Evolutionary conservation across 495 filamentous ascomycete species (phyloP), one percentile per base, ranked within the genome.

Genomic region (Pyrenula aspistea): DNA sequence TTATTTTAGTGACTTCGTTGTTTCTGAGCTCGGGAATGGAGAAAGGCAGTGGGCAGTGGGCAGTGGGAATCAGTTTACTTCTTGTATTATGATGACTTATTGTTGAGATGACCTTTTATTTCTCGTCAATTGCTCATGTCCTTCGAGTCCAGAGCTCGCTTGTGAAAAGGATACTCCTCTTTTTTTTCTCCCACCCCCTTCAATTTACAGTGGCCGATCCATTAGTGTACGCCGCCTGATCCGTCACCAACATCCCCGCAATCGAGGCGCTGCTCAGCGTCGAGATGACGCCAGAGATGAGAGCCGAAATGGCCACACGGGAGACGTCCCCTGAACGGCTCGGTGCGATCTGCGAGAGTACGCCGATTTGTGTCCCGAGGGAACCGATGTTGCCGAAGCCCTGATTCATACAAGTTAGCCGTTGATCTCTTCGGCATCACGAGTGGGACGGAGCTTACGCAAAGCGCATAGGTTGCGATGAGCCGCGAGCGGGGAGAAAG

Each of bases 281-380:
- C 22, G 82, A 81, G 49, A 96, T 68, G 4, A 89, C 81, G 60
- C 90, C 89, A 10, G 85, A 82, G 25, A 93, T 72, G 62, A 96
- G 77, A 0, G 90, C 88, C 47, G 82, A 86, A 24, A 93, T 42
- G 2, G 91, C 89, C 15, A 95, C 76, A 53, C 77, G 80, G 21
- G 84, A 83, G 19, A 95, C 83, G 64, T 92, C 87, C 20, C 83
- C 88, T 59, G 76, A 75, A 23, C 90, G 79, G 22, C 74, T 71
- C 0, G 91, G 89, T 1, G 87, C 81, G 53, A 96, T 77, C 72
- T 95, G 89, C 0, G 84, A 80, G 4, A 95, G 72, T 48, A 95
- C 87, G 67, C 88, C 87, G 56, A 91, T 91, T 68, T 94, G 89
- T 56, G 86, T 91, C 58, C 88, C 89, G 42, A 92, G 80, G 36